These are phyloP conservation scores for Tylopilus cervinicoccineus DNA, from an alignment of 768 basidiomycete species.

Conservation along the genomic window DNA sequence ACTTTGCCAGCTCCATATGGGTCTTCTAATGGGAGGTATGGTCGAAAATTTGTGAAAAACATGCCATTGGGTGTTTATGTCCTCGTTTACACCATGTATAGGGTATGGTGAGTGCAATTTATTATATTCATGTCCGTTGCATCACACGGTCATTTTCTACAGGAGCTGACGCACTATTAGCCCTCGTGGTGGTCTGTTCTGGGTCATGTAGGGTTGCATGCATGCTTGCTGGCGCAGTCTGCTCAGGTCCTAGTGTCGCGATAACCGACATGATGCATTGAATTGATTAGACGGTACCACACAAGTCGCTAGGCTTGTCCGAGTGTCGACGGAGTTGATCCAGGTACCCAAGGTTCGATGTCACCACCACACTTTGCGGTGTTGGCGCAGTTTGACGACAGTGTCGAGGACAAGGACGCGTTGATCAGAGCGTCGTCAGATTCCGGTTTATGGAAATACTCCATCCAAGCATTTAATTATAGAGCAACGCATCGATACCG, in stretches of 20 bases:
- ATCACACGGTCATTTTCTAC: neutral
- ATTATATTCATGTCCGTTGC: neutral
- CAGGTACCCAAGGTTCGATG: too few relatives aligned
- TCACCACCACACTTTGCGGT: too few relatives aligned
- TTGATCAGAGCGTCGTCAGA: neutral
- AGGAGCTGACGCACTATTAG: constrained; percentile 2
- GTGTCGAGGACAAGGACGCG: constrained; percentile 20
- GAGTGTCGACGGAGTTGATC: too few relatives aligned
- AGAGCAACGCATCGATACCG: neutral
- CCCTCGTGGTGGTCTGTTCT: too few relatives aligned
- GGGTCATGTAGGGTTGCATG: too few relatives aligned
- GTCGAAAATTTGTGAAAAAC: constrained; percentile 35
- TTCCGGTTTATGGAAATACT: too few relatives aligned
- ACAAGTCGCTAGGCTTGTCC: too few relatives aligned
- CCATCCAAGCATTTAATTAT: neutral
- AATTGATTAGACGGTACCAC: too few relatives aligned
- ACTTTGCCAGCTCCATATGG: constrained; percentile 34
- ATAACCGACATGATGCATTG: too few relatives aligned
- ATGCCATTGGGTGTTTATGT: constrained; percentile 21
- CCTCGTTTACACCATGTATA: neutral
- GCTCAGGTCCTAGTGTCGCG: too few relatives aligned
- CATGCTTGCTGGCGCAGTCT: too few relatives aligned
- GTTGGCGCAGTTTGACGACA: too few relatives aligned
- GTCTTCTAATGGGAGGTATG: constrained; percentile 41
- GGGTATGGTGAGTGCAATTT: neutral